Conservation (phyloP, 2,329 filamentous ascomycete genomes). For the Tricladium varicosporioides region DNA sequence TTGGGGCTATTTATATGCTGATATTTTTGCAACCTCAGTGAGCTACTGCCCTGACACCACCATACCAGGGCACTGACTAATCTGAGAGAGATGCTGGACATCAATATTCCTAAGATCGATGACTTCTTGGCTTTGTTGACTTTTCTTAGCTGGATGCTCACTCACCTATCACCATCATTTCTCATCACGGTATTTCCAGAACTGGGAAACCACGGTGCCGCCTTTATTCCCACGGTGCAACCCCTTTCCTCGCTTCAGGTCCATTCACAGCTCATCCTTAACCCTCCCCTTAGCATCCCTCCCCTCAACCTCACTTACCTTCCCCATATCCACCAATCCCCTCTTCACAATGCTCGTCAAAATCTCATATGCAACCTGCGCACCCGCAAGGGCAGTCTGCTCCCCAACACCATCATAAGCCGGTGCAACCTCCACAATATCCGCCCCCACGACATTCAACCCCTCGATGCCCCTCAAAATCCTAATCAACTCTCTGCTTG, state of each 20-base stretch:
- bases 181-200: too few species aligned
- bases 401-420: slow-evolving; percentile 80
- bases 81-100: too few species aligned
- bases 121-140: too few species aligned
- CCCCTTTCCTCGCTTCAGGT: not conserved
- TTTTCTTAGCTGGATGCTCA: too few species aligned
- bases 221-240: too few species aligned
- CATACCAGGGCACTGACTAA: too few species aligned
- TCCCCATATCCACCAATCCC: slow-evolving; percentile 41
- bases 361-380: slow-evolving; percentile 84
- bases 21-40: too few species aligned
- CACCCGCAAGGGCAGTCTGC: slow-evolving; percentile 77
- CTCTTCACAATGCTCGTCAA: slow-evolving; percentile 71
- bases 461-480: slow-evolving; percentile 79
- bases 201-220: too few species aligned
- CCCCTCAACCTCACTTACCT: slow-evolving; percentile 23
- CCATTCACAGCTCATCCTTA: slow-evolving; percentile 27
- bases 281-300: slow-evolving; percentile 17
- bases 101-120: too few species aligned
- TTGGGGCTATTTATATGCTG: too few species aligned
- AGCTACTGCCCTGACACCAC: too few species aligned
- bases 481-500: slow-evolving; percentile 79
- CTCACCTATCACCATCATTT: too few species aligned
- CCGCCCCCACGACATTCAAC: slow-evolving; percentile 83
- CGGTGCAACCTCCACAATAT: slow-evolving; percentile 85